Evolutionary conservation across 2,329 filamentous ascomycete genomes (phyloP), one percentile per base, ranked within the genome.

Genomic region (Plectosphaerella cucumerina): DNA sequence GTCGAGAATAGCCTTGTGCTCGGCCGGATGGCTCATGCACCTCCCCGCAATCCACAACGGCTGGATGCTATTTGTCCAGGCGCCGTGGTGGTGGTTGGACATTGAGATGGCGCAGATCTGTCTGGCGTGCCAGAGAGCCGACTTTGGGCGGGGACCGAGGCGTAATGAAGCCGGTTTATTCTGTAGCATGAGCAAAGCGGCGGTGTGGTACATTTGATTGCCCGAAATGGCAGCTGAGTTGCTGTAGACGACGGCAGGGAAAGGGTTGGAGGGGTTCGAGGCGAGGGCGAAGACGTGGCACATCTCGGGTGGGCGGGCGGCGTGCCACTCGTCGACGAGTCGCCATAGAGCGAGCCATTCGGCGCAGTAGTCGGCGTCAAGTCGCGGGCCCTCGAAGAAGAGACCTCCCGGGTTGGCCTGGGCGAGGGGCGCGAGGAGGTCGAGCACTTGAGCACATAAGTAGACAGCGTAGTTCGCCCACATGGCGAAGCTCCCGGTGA

Each of bases 131-230:
- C 77, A 81, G 3, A 80, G 60, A 1, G 71, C 68, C 21, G 64
- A 60, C 22, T 59, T 55, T 5, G 64, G 59, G 31, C 77, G 50
- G 58, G 74, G 48, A 51, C 64, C 56, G 65, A 77, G 61, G 66
- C 74, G 35, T 59, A 65, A 57, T 3, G 51, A 70, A 3, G 60
- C 57, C 1, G 75, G 73, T 49, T 69, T 71, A 21, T 71, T 71
- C 48, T 77, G 72, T 1, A 82, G 65, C 58, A 82, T 69, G 5
- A 81, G 58, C 4, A 82, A 70, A 26, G 74, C 75, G 0, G 76
- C 70, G 0, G 78, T 78, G 56, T 81, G 78, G 46, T 80, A 77
- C 1, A 80, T 65, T 50, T 81, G 78, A 51, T 79, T 81, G 0
- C 74, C 73, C 0, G 75, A 79, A 23, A 80, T 79, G 20, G 76